Evolutionary conservation across 345 rosid genomes (phyloP), one percentile per base, ranked within the genome.

Genomic region (Chamaenerion angustifolium): DNA sequence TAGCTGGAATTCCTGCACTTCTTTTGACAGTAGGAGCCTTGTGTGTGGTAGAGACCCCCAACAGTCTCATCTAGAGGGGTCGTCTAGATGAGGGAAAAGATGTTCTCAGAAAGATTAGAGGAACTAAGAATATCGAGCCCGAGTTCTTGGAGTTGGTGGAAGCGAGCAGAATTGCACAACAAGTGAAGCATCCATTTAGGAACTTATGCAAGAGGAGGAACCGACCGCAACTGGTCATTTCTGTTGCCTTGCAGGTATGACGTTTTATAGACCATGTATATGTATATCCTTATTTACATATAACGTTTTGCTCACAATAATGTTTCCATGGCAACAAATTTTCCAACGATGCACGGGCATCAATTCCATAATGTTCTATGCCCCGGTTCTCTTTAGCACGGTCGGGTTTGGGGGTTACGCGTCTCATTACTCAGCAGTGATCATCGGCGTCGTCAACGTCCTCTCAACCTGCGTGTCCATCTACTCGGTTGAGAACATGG

Each of bases 361-460:
- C 71, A 92, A 87, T 37, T 93, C 98, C 13, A 92, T 92, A 45
- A 87, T 92, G 98, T 92, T 92, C 64, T 92, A 92, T 25, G 98
- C 98, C 2, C 98, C 95, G 0, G 96, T 92, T 13, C 71, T 92
- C 6, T 92, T 92, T 67, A 23, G 68, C 60, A 92, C 98, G 1
- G 51, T 92, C 47, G 98, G 98, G 1, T 87, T 87, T 42, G 88
- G 86, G 1, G 69, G 12, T 21, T 85, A 74, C 31, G 95, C 96
- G 9, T 21, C 98, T 16, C 93, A 87, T 37, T 92, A 84, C 79
- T 92, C 98, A 0, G 81, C 98, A 2, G 98, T 87, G 10, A 79
- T 92, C 7, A 84, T 85, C 0, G 98, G 98, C 4, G 95, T 93
- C 0, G 96, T 92, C 43, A 92, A 87, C 35, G 95, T 87, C 6